Evolutionary conservation across 2,329 filamentous ascomycete genomes (phyloP).

Genomic region (Macroventuria anomochaeta): DNA sequence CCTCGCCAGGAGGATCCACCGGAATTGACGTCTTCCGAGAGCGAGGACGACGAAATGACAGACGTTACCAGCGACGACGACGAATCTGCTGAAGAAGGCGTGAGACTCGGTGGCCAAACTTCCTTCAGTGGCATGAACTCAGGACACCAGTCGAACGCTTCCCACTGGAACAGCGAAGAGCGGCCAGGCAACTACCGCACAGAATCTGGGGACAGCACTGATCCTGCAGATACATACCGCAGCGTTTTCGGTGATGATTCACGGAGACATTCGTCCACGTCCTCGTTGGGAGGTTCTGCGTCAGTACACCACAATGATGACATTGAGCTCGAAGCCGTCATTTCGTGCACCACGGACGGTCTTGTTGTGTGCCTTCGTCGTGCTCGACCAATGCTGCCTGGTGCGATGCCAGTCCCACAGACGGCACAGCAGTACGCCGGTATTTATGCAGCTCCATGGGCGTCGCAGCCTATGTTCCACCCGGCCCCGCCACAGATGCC

Average conservation of each 20-base stretch:
- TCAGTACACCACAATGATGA: conserved; percentile 46
- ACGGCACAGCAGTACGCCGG: conserved; percentile 53
- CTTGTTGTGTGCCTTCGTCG: conserved; percentile 80
- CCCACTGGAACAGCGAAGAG: conserved; percentile 27
- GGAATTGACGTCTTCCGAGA: conserved; percentile 52
- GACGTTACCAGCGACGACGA: conserved; percentile 57
- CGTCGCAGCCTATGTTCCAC: conserved; percentile 65
- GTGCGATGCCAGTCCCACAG: conserved; percentile 28
- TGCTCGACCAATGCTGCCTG: conserved; percentile 73
- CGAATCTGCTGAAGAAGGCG: conserved; percentile 57
- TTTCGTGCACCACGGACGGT: conserved; percentile 88
- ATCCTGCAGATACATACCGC: conserved; percentile 46
- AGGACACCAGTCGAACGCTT: conserved; percentile 20
- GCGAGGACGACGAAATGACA: conserved; percentile 57
- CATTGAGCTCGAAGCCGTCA: conserved; percentile 84
- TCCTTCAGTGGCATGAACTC: conserved; percentile 9
- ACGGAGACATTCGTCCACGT: conserved; percentile 37
- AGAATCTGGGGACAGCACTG: conserved; percentile 57
- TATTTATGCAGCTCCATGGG: conserved; percentile 83
- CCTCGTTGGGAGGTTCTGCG: conserved; percentile 31
- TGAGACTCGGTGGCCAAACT: conserved; percentile 4
- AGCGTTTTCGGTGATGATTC: conserved; percentile 36
- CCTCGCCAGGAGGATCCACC: conserved; percentile 62
- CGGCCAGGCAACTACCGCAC: conserved; percentile 40
- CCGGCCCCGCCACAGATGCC: conserved; percentile 49